Conservation (phyloP, 1,284 basidiomycete genomes). For the Earliella scabrosa region DNA sequence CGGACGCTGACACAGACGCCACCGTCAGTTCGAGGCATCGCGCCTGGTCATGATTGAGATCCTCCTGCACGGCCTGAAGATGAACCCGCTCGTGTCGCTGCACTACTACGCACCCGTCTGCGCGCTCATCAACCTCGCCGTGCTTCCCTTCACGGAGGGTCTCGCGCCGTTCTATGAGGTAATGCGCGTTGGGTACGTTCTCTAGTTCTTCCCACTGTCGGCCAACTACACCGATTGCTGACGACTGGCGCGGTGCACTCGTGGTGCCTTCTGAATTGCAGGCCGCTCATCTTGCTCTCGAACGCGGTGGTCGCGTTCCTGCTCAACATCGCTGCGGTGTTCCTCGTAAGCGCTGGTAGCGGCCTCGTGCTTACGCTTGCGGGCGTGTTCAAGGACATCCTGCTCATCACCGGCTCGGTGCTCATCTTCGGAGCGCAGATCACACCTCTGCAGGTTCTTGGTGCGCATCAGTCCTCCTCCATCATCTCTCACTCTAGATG, state of each 20-base stretch:
- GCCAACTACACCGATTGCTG: too few relatives aligned
- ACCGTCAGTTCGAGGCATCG: conserved; percentile 78
- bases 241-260: background rate
- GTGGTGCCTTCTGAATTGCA: conserved; percentile 4
- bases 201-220: background rate
- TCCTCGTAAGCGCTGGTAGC: conserved; percentile 88
- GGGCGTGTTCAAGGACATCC: conserved; percentile 94
- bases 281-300: conserved; percentile 77
- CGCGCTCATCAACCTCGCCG: conserved; percentile 83
- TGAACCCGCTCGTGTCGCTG: conserved; percentile 95
- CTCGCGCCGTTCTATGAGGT: conserved; percentile 85
- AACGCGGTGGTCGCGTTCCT: conserved; percentile 92
- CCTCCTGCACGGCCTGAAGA: conserved; percentile 93
- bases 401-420: conserved; percentile 91
- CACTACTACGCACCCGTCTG: conserved; percentile 99
- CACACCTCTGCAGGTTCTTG: conserved; percentile 86
- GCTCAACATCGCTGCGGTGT: conserved; percentile 93
- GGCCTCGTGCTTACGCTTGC: conserved; percentile 92
- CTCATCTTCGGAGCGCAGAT: conserved; percentile 81
- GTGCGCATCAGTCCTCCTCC: conserved; percentile 43
- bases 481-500: background rate
- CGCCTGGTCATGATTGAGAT: conserved; percentile 97
- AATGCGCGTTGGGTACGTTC: conserved; percentile 54
- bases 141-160: conserved; percentile 91
- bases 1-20: conserved; percentile 34